These are phyloP conservation scores for Berberis thunbergii DNA, from an alignment of 164 flowering plant species.

Conservation along the genomic window DNA sequence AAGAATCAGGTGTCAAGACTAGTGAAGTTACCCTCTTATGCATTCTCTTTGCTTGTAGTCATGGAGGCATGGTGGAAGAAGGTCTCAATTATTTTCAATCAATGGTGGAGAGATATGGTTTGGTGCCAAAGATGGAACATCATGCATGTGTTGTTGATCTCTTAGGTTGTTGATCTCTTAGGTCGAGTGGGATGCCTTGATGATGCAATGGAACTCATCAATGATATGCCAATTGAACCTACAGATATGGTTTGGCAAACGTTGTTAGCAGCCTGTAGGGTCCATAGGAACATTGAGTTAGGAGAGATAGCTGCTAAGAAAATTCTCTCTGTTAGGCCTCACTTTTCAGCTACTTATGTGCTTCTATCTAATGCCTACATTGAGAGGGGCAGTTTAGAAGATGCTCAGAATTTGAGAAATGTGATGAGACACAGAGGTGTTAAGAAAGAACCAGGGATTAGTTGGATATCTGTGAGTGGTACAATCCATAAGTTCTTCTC, in stretches of 20 bases:
- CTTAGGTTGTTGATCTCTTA: no score
- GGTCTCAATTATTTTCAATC: constrained; percentile 38
- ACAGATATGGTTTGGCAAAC: constrained; percentile 54
- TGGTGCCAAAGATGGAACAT: constrained; percentile 52
- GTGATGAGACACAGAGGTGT: constrained; percentile 46
- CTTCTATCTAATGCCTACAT: constrained; percentile 46
- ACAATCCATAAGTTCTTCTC: constrained; percentile 48
- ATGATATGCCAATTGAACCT: constrained; percentile 47
- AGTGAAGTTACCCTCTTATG: constrained; percentile 46
- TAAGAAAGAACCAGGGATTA: constrained; percentile 53
- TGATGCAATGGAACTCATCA: constrained; percentile 44
- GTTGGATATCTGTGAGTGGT: constrained; percentile 53
- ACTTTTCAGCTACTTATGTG: constrained; percentile 42
- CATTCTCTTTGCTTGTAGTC: constrained; percentile 63
- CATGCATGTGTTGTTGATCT: constrained; percentile 68
- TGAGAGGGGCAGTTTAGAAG: constrained; percentile 29
- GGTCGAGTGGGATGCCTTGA: constrained; percentile 49
- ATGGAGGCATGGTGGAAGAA: constrained; percentile 51
- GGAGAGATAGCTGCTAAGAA: constrained; percentile 51
- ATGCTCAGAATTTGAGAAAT: constrained; percentile 33
- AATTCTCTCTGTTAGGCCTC: constrained; percentile 36
- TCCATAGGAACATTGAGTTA: constrained; percentile 43
- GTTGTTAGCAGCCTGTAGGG: constrained; percentile 47
- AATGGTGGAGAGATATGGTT: constrained; percentile 34
- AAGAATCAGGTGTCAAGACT: constrained; percentile 22